phyloP scores from a whole-genome alignment of 2,329 filamentous ascomycete genomes.

The Chaetomium sp. region DNA sequence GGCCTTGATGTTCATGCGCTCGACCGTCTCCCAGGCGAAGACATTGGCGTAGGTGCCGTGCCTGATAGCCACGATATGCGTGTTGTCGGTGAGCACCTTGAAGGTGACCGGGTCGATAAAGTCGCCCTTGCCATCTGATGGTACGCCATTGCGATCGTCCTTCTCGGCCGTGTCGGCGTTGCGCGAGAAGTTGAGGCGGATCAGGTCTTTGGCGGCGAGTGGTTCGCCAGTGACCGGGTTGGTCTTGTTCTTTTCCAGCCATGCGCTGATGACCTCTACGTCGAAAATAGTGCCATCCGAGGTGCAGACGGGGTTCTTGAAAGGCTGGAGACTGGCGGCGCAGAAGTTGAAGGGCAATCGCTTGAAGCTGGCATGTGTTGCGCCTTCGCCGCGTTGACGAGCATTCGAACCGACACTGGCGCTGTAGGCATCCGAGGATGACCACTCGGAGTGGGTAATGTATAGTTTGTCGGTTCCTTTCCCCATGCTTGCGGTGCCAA shows the following conservation, averaged over 20 bases:
- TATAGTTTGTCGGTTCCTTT: slow-evolving; percentile 61
- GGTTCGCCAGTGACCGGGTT: slow-evolving; percentile 86
- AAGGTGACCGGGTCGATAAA: slow-evolving; percentile 96
- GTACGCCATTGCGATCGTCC: slow-evolving; percentile 47
- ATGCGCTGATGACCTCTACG: slow-evolving; percentile 87
- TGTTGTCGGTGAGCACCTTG: slow-evolving; percentile 98
- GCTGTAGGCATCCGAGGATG: slow-evolving; percentile 83
- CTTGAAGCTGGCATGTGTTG: slow-evolving; percentile 67
- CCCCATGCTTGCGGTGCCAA: slow-evolving; percentile 43
- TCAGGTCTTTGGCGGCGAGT: slow-evolving; percentile 77
- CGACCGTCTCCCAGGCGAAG: slow-evolving; percentile 93
- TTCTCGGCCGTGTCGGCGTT: slow-evolving; percentile 71
- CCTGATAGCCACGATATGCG: slow-evolving; percentile 86
- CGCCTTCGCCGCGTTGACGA: slow-evolving; percentile 48
- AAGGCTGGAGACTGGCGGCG: slow-evolving; percentile 92
- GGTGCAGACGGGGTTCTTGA: slow-evolving; percentile 92
- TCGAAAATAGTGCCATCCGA: slow-evolving; percentile 87
- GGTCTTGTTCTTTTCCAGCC: slow-evolving; percentile 90
- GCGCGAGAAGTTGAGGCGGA: slow-evolving; percentile 87
- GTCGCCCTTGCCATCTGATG: slow-evolving; percentile 65
- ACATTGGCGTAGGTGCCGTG: slow-evolving; percentile 87
- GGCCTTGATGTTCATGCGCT: slow-evolving; percentile 92
- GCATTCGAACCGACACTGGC: slow-evolving; percentile 75
- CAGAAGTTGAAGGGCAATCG: slow-evolving; percentile 98
- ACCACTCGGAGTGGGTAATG: slow-evolving; percentile 98